A percentile compares a stretch with the other conserved stretches of the same genome.
Conservation (phyloP, 345 rosid genomes). For the Mercurialis annua region DNA sequence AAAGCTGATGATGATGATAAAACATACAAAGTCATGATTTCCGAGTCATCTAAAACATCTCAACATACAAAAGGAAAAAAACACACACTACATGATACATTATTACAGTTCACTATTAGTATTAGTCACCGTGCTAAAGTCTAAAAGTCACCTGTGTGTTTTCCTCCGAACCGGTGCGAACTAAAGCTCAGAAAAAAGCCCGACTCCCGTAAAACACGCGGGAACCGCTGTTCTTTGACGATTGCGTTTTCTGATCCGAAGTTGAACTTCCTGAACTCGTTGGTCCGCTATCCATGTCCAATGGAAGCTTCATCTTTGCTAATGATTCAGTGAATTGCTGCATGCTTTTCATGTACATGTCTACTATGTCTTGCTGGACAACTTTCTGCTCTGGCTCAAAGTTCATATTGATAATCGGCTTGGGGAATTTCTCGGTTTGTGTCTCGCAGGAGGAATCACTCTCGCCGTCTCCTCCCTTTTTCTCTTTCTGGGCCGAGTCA, state of each 20-base stretch:
- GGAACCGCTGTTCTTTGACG: slow-evolving; percentile 63
- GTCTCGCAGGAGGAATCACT: slow-evolving; percentile 49
- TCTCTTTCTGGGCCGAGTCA: slow-evolving; percentile 40
- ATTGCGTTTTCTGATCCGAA: slow-evolving; percentile 67
- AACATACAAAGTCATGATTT: slow-evolving; percentile 47
- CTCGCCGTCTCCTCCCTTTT: slow-evolving; percentile 38
- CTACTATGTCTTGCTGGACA: slow-evolving; percentile 92
- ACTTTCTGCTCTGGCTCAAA: slow-evolving; percentile 71
- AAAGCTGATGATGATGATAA: slow-evolving; percentile 34
- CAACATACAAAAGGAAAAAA: slow-evolving; percentile 52
- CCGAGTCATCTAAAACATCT: slow-evolving; percentile 42
- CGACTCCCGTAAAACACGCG: slow-evolving; percentile 99
- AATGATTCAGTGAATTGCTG: slow-evolving; percentile 98
- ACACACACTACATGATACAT: slow-evolving; percentile 55
- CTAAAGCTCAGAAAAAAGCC: slow-evolving; percentile 80
- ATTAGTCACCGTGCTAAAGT: slow-evolving; percentile 65
- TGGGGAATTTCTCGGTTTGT: slow-evolving; percentile 34
- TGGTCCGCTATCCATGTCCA: slow-evolving; percentile 70
- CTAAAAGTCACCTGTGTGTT: slow-evolving; percentile 68
- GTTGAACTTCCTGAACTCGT: slow-evolving; percentile 78
- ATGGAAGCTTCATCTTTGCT: slow-evolving; percentile 98
- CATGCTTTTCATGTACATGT: slow-evolving; percentile 99
- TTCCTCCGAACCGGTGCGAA: slow-evolving; percentile 37
- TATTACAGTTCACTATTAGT: slow-evolving; percentile 55
- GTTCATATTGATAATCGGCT: slow-evolving; percentile 50